Conservation (phyloP, 768 basidiomycete genomes). For the Pleurotus djamor region DNA sequence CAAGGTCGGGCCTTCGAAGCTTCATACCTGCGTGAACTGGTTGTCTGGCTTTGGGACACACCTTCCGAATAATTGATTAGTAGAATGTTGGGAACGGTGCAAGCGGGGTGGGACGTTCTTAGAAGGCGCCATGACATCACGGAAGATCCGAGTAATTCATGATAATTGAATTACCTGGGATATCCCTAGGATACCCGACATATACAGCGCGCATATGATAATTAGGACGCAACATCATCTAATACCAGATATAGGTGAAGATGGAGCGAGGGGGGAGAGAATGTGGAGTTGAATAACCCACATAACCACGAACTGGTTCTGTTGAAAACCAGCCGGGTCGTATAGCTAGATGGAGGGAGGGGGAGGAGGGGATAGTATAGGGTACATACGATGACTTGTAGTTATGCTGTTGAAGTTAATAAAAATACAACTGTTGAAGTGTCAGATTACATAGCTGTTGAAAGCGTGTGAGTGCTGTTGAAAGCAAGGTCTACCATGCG, state of each 20-base stretch:
- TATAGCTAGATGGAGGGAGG: neutral
- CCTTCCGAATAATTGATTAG: too few relatives aligned
- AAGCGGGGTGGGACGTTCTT: too few relatives aligned
- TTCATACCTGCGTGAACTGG: too few relatives aligned
- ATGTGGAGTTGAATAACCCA: slow-evolving; percentile 4
- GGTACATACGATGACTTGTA: neutral
- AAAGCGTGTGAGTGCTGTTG: slow-evolving; percentile 9
- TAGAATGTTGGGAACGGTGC: too few relatives aligned
- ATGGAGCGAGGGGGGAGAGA: neutral
- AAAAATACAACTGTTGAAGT: slow-evolving; percentile 8
- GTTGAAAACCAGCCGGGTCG: neutral
- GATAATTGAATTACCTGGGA: too few relatives aligned
- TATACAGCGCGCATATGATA: neutral
- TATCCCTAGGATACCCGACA: too few relatives aligned
- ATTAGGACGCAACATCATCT: neutral
- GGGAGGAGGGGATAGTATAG: neutral
- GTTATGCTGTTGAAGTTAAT: slow-evolving; percentile 8
- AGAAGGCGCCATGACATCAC: too few relatives aligned
- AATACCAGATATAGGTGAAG: neutral
- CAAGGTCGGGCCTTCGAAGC: too few relatives aligned
- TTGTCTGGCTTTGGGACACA: too few relatives aligned
- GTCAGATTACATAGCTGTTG: slow-evolving; percentile 8
- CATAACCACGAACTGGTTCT: neutral
- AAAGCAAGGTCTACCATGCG: slow-evolving; percentile 6
- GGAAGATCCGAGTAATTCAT: too few relatives aligned